Evolutionary conservation across 192 early-diverging fungal species (phyloP).

Genomic region (Radiomyces spectabilis): DNA sequence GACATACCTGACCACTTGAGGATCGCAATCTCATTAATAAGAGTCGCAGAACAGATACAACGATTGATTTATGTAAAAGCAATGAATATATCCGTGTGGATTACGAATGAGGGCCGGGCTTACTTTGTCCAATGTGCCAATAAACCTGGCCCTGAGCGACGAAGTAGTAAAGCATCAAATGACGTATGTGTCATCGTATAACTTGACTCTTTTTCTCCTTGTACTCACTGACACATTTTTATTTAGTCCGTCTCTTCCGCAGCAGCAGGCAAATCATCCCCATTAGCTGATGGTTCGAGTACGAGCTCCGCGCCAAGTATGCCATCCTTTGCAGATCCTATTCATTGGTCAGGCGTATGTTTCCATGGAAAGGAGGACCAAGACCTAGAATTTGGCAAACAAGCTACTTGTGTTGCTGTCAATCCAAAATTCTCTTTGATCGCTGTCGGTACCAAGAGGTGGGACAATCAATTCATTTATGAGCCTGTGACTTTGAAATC

Average conservation of each 20-base stretch:
- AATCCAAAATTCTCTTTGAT: constrained; percentile 64
- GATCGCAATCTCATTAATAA: no score
- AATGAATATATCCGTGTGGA: constrained; percentile 48
- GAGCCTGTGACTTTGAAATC: no score
- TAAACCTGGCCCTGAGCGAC: no score
- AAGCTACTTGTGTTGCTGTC: constrained; percentile 53
- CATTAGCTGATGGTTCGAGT: no score
- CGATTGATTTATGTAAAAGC: constrained; percentile 17
- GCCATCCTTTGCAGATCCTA: constrained; percentile 13
- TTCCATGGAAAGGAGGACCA: constrained; percentile 37
- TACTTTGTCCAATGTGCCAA: constrained; percentile 50
- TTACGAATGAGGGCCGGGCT: constrained; percentile 51
- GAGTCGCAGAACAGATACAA: constrained; percentile 17
- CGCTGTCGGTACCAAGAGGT: constrained; percentile 60
- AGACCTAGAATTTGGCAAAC: not conserved
- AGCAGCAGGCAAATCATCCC: not conserved
- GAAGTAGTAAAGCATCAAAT: constrained; percentile 18
- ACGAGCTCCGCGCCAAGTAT: not conserved
- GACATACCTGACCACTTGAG: no score
- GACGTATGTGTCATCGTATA: constrained; percentile 8
- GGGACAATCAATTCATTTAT: no score
- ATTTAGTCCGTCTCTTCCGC: not conserved
- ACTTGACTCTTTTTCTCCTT: not conserved
- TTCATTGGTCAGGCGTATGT: constrained; percentile 41
- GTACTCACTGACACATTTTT: no score